phyloP scores from a whole-genome alignment of 306 rosid species.

The Hylodesmum podocarpum region DNA sequence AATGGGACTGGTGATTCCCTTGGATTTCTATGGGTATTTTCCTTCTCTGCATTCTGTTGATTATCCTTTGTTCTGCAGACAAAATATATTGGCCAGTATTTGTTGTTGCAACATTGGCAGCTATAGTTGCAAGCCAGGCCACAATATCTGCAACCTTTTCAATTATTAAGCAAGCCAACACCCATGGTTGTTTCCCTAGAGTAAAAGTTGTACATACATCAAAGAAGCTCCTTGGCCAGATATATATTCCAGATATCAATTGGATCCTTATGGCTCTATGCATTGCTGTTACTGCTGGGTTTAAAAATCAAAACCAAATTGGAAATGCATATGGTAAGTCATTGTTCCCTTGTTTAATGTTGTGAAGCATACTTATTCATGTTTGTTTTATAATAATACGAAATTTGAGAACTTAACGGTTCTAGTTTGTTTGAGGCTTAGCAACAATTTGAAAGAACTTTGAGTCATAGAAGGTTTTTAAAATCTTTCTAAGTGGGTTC shows the following conservation, averaged over 20 bases:
- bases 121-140: conserved; percentile 93
- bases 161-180: conserved; percentile 87
- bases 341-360: conserved; percentile 15
- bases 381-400: not conserved
- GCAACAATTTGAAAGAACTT: too few relatives aligned
- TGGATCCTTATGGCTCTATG: conserved; percentile 98
- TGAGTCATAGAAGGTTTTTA: too few relatives aligned
- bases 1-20: too few relatives aligned
- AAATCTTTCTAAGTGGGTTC: too few relatives aligned
- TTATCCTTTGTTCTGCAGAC: conserved; percentile 42
- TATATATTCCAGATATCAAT: conserved; percentile 86
- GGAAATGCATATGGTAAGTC: conserved; percentile 93
- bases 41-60: too few relatives aligned
- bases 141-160: conserved; percentile 89
- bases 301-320: conserved; percentile 78
- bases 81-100: conserved; percentile 90
- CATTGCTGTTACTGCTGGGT: conserved; percentile 91
- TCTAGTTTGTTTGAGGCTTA: too few relatives aligned
- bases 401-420: too few relatives aligned
- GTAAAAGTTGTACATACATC: conserved; percentile 92
- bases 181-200: conserved; percentile 94
- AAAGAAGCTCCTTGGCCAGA: conserved; percentile 72
- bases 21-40: too few relatives aligned
- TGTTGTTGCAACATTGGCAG: conserved; percentile 87
- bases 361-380: not conserved